Evolutionary conservation across 176 grass and related monocot species (phyloP), one percentile per base, ranked within the genome.

Genomic region (Chloris gayana): DNA sequence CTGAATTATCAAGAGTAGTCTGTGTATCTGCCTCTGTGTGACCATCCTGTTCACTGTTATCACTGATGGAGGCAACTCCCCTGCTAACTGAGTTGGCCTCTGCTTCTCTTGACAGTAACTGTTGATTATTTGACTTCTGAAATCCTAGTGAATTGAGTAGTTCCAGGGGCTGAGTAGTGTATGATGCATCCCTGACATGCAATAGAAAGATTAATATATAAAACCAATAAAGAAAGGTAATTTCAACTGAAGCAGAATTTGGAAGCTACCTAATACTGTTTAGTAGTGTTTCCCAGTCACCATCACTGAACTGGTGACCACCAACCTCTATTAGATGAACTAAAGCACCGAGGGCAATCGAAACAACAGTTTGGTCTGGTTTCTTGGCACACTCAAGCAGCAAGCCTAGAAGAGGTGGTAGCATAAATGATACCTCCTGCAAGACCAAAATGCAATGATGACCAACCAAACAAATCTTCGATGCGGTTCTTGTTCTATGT

Each of bases 371-470:
- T 91, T 99, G 97, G 62, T 99, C 97, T 80, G 93, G 88, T 90
- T 96, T 99, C 90, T 96, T 99, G 80, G 97, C 97, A 91, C 97
- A 99, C 84, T 96, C 97, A 57, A 99, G 88, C n/a, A 99, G 91
- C 82, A 99, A 85, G 27, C 88, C 87, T 49, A 99, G 85, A 76
- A 99, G 87, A 57, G 93, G 97, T 67, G 97, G 97, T 82, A 99
- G 97, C 97, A 99, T 99, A 87, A 99, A 99, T 34, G 88, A 96
- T 34, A 99, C 97, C 89, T 99, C 97, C 92, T 97, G 76, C 17
- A 84, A 80, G 54, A 57, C 62, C 18, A 90, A 58, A 81, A 73
- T 59, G 22, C 78, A 31, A 69, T 25, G 17, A 69, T 71, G 56
- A 87, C 45, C 39, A 75, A 88, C 15, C 50, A 77, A 75, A 84